A percentile compares a stretch with the other conserved stretches of the same genome.
phyloP scores from a whole-genome alignment of 164 flowering plant genomes.

The Aristolochia contorta region DNA sequence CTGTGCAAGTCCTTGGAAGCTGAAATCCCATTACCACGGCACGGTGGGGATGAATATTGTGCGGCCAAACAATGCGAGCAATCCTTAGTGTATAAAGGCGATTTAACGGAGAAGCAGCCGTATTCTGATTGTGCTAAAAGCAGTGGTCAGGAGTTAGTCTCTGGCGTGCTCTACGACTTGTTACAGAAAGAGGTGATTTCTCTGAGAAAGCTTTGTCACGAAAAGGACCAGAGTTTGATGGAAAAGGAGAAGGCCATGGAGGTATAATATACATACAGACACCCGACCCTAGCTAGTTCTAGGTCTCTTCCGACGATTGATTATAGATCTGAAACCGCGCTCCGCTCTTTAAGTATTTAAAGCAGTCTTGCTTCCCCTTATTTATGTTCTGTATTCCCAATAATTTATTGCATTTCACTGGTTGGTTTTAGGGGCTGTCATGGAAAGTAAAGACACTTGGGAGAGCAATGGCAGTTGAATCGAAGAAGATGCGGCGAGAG shows the following conservation, averaged over 20 bases:
- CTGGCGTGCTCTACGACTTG: constrained; percentile 19
- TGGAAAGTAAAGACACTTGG: constrained; percentile 12
- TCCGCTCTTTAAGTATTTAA: too few relatives aligned
- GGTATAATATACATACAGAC: constrained; percentile 19
- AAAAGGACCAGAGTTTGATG: constrained; percentile 21
- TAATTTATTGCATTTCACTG: too few relatives aligned
- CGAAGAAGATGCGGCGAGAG: constrained; percentile 11
- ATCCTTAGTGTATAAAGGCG: background rate
- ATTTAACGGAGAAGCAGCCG: constrained; percentile 3
- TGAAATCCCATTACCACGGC: constrained; percentile 5
- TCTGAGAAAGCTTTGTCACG: constrained; percentile 21
- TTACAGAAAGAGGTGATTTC: constrained; percentile 25
- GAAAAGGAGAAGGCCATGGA: constrained; percentile 30
- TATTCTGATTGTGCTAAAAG: background rate
- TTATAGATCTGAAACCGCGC: too few relatives aligned
- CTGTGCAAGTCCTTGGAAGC: constrained; percentile 22
- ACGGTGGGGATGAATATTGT: background rate
- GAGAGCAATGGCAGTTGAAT: constrained; percentile 13
- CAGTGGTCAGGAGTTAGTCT: constrained; percentile 14
- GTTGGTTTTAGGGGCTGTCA: constrained; percentile 2
- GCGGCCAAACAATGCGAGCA: background rate
- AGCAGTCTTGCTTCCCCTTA: too few relatives aligned
- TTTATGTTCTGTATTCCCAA: too few relatives aligned
- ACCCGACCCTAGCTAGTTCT: too few relatives aligned
- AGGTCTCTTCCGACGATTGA: too few relatives aligned